These are phyloP conservation scores for Penicillium sp. DNA, from an alignment of 2,329 filamentous ascomycete genomes.

Conservation along the genomic window DNA sequence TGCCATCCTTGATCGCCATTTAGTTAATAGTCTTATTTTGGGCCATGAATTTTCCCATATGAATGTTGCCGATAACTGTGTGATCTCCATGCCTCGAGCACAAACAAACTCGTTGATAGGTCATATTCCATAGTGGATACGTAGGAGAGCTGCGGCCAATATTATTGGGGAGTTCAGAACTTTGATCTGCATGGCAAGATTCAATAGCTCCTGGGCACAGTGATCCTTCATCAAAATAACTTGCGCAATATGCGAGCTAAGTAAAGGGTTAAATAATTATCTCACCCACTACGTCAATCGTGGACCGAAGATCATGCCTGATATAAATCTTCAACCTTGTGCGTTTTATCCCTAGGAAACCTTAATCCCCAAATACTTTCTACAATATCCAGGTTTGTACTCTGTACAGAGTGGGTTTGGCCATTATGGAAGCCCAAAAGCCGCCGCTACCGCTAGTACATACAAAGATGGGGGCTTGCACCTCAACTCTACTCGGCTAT, in stretches of 20 bases:
- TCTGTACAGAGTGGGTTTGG: background rate
- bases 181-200: constrained; percentile 14
- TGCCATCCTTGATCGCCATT: background rate
- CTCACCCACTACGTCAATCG: background rate
- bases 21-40: background rate
- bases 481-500: too few species aligned
- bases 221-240: background rate
- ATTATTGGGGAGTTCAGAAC: constrained; percentile 9
- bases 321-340: background rate
- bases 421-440: background rate
- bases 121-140: constrained; percentile 16
- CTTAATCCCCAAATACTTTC: background rate
- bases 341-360: background rate
- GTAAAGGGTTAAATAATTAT: background rate
- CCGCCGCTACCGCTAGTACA: background rate
- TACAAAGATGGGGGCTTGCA: background rate
- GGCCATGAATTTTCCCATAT: background rate
- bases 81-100: constrained; percentile 5
- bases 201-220: background rate
- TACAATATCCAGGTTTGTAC: background rate
- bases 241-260: background rate
- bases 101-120: constrained; percentile 11
- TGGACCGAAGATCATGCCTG: background rate
- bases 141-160: background rate
- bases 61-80: constrained; percentile 13